Conservation (phyloP, 805 yeast genomes). For the Pichia heedii region DNA sequence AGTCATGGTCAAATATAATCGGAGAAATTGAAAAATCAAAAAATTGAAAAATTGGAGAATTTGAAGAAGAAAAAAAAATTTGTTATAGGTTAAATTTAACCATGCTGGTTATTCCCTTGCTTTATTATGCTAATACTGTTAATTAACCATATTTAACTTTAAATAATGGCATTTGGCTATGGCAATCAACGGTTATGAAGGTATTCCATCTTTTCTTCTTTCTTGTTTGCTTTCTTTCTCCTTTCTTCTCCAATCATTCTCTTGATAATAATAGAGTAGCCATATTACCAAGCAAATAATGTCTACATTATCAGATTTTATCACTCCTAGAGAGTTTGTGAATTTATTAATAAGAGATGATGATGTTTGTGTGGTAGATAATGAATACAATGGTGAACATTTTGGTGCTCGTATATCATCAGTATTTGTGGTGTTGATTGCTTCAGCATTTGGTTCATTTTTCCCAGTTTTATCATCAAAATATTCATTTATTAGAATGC, state of each 20-base stretch:
- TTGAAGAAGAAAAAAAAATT: too few species aligned
- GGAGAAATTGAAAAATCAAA: too few species aligned
- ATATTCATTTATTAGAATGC: constrained; percentile 49
- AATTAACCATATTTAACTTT: too few species aligned
- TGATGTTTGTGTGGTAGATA: constrained; percentile 15
- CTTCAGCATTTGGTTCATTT: constrained; percentile 50
- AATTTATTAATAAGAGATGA: constrained; percentile 4
- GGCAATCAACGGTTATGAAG: too few species aligned
- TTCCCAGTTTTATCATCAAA: constrained; percentile 56
- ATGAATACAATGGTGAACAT: constrained; percentile 25
- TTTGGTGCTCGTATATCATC: constrained; percentile 45
- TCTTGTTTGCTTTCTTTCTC: too few species aligned
- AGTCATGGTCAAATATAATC: too few species aligned
- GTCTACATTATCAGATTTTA: neutral
- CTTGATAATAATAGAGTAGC: neutral
- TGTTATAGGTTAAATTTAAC: neutral
- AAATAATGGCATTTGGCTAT: too few species aligned
- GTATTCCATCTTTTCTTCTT: too few species aligned
- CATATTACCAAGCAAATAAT: neutral
- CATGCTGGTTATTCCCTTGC: neutral
- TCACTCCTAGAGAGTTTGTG: constrained; percentile 1
- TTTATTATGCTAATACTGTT: too few species aligned
- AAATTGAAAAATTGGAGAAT: neutral
- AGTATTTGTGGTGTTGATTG: constrained; percentile 49
- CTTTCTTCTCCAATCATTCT: too few species aligned